Percentiles rank a stretch among this genome's conserved stretches.
phyloP scores from a whole-genome alignment of 495 filamentous ascomycete species.

The Trichoderma gamsii region DNA sequence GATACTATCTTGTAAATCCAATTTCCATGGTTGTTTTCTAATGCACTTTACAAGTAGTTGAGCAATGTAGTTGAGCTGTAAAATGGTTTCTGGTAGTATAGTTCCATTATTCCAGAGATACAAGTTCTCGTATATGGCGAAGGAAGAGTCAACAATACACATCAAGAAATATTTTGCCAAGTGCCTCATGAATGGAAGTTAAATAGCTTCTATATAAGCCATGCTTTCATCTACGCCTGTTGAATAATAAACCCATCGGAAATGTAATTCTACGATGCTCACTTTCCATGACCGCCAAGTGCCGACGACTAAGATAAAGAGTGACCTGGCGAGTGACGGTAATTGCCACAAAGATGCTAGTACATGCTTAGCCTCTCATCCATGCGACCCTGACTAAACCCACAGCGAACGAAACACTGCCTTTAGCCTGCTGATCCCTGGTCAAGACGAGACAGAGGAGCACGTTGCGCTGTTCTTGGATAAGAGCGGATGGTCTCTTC shows the following conservation, averaged over 20 bases:
- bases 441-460: neutral
- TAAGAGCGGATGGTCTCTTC: neutral
- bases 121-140: no score
- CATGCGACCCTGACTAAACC: neutral
- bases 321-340: neutral
- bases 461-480: neutral
- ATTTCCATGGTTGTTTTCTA: no score
- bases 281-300: neutral
- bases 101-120: no score
- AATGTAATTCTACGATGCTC: neutral
- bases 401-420: neutral
- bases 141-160: no score
- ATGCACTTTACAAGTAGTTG: no score
- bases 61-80: no score
- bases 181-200: neutral
- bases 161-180: no score
- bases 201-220: no score
- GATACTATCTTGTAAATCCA: no score
- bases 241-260: neutral
- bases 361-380: neutral
- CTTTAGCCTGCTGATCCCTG: conserved; percentile 3
- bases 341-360: neutral
- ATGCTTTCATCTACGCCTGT: no score
- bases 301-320: neutral
- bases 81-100: no score